Conservation (phyloP, 2,329 filamentous ascomycete genomes). For the Stagonosporopsis tanaceti region DNA sequence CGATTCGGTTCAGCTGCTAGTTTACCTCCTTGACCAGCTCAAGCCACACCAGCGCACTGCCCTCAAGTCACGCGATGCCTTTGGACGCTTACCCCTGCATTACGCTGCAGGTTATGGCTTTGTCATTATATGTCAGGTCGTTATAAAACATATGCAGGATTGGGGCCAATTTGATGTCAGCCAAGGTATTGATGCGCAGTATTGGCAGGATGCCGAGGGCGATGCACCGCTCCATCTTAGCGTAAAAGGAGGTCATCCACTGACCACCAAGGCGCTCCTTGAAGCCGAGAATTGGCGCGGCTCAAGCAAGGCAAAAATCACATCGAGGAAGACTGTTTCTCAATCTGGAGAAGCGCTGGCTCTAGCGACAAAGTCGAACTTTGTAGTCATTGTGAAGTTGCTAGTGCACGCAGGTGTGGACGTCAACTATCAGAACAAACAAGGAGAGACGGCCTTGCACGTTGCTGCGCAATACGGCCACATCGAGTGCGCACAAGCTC, state of each 20-base stretch:
- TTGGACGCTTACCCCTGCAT: constrained; percentile 86
- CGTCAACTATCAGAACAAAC: constrained; percentile 90
- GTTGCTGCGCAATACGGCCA: constrained; percentile 90
- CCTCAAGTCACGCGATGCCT: constrained; percentile 74
- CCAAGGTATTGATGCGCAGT: constrained; percentile 82
- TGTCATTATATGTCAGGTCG: constrained; percentile 84
- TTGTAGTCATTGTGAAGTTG: constrained; percentile 81
- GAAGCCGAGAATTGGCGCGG: constrained; percentile 81
- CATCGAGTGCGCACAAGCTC: constrained; percentile 76
- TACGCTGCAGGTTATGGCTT: constrained; percentile 96
- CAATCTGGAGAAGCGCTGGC: constrained; percentile 89
- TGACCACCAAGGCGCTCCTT: constrained; percentile 83
- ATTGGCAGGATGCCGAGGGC: constrained; percentile 93
- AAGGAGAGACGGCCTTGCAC: constrained; percentile 90
- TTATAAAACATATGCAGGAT: constrained; percentile 87
- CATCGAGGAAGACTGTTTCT: constrained; percentile 73
- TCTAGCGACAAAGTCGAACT: constrained; percentile 88
- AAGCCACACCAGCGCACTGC: constrained; percentile 71
- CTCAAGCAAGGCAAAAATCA: constrained; percentile 66
- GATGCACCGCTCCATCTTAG: constrained; percentile 90
- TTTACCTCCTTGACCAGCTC: constrained; percentile 72
- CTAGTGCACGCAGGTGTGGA: constrained; percentile 90
- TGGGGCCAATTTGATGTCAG: constrained; percentile 88
- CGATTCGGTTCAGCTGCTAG: constrained; percentile 74
- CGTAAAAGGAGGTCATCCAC: constrained; percentile 87